Conservation (phyloP, 768 basidiomycete species). For the Boletus vinaceobasis region DNA sequence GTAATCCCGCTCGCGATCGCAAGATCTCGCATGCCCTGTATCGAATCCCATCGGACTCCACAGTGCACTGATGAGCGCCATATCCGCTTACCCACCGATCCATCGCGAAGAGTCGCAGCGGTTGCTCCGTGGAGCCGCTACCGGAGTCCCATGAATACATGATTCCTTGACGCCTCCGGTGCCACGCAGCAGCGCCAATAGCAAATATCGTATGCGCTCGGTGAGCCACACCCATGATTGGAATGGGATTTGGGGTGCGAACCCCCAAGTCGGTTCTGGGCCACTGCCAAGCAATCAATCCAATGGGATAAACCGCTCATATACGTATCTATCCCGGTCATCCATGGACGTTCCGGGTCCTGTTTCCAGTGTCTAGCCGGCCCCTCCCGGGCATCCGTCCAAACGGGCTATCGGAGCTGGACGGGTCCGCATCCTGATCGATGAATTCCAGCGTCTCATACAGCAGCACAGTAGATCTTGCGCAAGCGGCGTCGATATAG, state of each 20-base stretch:
- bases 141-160: neutral
- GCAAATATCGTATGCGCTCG: slow-evolving; percentile 7
- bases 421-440: slow-evolving; percentile 5
- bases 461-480: neutral
- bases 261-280: slow-evolving; percentile 4
- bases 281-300: neutral
- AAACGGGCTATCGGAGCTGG: slow-evolving; percentile 11
- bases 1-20: neutral
- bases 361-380: neutral
- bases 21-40: neutral
- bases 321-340: neutral
- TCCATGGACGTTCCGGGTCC: neutral
- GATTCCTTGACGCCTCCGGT: neutral
- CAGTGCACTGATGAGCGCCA: neutral
- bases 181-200: slow-evolving; percentile 1
- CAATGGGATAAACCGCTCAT: slow-evolving; percentile 14
- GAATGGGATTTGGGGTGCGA: slow-evolving; percentile 11
- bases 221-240: neutral
- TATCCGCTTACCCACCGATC: neutral
- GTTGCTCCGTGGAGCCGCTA: slow-evolving; percentile 10
- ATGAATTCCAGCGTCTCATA: neutral
- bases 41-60: neutral
- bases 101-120: slow-evolving; percentile 14
- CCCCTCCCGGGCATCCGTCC: neutral
- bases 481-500: neutral